Evolutionary conservation across 2,329 filamentous ascomycete genomes (phyloP), one percentile per base, ranked within the genome.

Genomic region (Aspergillus ochraceoroseus): DNA sequence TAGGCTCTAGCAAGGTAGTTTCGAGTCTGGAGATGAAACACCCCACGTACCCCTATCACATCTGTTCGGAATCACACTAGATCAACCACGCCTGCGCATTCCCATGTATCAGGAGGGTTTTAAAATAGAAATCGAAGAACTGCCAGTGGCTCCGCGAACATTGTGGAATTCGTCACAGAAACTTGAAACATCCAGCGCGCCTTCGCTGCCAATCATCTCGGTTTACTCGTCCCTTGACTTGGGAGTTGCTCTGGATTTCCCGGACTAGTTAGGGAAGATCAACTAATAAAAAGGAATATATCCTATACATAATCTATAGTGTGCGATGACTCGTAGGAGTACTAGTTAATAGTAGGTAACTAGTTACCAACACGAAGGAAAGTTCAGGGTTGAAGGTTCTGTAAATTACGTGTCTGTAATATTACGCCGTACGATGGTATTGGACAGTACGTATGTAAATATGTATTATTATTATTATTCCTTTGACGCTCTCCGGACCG

Each of bases 141-240:
- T 7, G 15, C 11, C 12, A 11, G 28, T 7, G 7, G 26, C 11
- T 7, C 9, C 9, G 32, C 15, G 19, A 17, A 32, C 19, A 32
- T 17, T 12, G 22, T 18, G 25, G 9, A 36, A 38, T 47, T 44
- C 42, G 38, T 38, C 42, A 41, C 32, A 38, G 25, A 38, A 43
- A 30, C 27, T 29, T 38, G 36, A 47, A 38, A 39, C 47, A 18
- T 18, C 12, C 28, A 46, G 43, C 48, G 43, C 48, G 43, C 32
- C 43, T 49, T 49, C 35, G 30, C 27, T 8, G 12, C 48, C 43
- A 51, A 51, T 51, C 27, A 49, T 20, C 14, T 9, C 25, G n/a
- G n/a, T n/a, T n/a, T n/a, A n/a, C n/a, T n/a, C n/a, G n/a, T n/a
- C n/a, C n/a, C n/a, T n/a, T n/a, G n/a, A n/a, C n/a, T n/a, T n/a